Evolutionary conservation across 148 eudicot genomes (phyloP).

Genomic region (Spergularia bocconei): DNA sequence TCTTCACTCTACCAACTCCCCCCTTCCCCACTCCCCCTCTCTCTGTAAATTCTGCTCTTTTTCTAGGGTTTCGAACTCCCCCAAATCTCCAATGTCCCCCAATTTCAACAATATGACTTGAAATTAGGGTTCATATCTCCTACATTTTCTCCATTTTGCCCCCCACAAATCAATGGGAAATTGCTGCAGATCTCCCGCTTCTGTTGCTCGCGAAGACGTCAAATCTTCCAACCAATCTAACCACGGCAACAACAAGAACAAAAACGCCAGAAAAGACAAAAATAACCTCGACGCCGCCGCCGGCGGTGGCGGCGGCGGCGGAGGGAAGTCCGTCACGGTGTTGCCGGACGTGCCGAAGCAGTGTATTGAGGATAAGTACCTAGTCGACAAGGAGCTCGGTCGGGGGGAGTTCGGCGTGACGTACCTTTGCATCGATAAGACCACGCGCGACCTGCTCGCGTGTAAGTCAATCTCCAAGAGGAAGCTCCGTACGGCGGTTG

Average conservation of each 20-base stretch:
- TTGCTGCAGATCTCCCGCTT: conserved; percentile 98
- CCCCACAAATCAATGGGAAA: conserved; percentile 65
- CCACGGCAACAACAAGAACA: conserved; percentile 12
- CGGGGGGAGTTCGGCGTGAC: conserved; percentile 92
- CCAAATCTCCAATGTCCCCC: conserved; percentile 1
- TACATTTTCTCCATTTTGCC: not conserved
- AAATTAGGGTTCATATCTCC: conserved; percentile 35
- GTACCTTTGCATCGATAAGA: conserved; percentile 64
- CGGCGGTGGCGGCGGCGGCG: conserved; percentile 20
- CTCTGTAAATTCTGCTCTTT: not conserved
- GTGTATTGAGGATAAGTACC: conserved; percentile 71
- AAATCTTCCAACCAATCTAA: conserved; percentile 53
- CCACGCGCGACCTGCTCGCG: conserved; percentile 55
- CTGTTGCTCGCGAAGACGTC: conserved; percentile 84
- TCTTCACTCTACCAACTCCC: conserved; percentile 17
- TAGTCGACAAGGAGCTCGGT: conserved; percentile 73
- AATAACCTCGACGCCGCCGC: conserved; percentile 16
- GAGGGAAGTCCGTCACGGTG: conserved; percentile 40
- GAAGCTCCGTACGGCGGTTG: conserved; percentile 81
- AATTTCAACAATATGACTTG: conserved; percentile 23
- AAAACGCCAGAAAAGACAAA: conserved; percentile 32
- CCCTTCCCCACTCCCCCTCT: not conserved
- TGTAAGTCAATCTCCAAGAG: conserved; percentile 93
- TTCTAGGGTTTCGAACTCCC: conserved; percentile 19
- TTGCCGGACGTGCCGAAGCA: conserved; percentile 46